Evolutionary conservation across 306 rosid species (phyloP).

Genomic region (Carpinus viminea): DNA sequence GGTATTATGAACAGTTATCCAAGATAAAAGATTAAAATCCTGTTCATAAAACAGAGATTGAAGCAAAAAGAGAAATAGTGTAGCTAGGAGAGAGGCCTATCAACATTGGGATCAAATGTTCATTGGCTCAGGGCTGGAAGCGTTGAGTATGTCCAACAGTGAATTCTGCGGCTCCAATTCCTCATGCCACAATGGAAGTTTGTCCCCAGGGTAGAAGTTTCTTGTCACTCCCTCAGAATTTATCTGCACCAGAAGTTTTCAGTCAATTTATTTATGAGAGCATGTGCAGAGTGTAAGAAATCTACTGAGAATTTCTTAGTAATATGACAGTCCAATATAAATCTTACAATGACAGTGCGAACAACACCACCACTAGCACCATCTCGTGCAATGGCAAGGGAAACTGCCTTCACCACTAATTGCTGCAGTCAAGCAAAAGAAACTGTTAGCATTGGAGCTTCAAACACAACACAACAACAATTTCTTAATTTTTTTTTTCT

Average conservation of each 20-base stretch:
- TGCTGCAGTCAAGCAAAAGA: constrained; percentile 45
- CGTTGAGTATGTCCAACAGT: constrained; percentile 66
- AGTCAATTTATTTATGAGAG: background rate
- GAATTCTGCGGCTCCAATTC: constrained; percentile 82
- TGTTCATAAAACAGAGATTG: constrained; percentile 3
- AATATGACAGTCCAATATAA: background rate
- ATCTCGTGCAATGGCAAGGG: constrained; percentile 95
- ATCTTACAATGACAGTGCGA: constrained; percentile 85
- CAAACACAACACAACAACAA: background rate
- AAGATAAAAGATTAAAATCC: constrained; percentile 1
- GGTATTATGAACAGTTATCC: background rate
- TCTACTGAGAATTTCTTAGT: background rate
- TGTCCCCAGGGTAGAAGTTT: constrained; percentile 76
- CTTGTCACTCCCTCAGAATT: constrained; percentile 91
- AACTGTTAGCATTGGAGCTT: constrained; percentile 14
- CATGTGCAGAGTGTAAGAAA: background rate
- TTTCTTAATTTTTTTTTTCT: background rate
- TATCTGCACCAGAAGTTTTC: constrained; percentile 52
- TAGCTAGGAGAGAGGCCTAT: constrained; percentile 13
- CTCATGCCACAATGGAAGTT: constrained; percentile 91
- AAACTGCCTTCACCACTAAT: constrained; percentile 89
- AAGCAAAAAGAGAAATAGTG: constrained; percentile 5
- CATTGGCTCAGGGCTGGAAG: constrained; percentile 76
- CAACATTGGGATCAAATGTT: constrained; percentile 38
- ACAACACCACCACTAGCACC: constrained; percentile 99